phyloP scores from a whole-genome alignment of 768 basidiomycete genomes.

The Mycena belliarum region DNA sequence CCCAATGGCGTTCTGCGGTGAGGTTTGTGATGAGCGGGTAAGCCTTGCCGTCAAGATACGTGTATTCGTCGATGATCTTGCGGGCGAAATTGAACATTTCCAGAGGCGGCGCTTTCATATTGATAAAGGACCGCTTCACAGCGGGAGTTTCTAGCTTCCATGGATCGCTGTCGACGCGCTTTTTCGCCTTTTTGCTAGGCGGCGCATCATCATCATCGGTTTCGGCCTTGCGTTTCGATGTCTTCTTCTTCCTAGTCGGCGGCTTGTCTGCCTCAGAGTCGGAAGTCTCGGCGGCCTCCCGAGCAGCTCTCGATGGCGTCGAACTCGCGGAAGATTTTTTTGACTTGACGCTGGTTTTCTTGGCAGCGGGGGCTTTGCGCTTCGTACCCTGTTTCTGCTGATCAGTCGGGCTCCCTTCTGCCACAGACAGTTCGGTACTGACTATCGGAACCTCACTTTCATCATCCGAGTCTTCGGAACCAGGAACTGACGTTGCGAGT shows the following conservation, averaged over 20 bases:
- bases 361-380: conserved; percentile 20
- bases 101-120: conserved; percentile 81
- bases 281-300: conserved; percentile 10
- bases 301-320: conserved; percentile 11
- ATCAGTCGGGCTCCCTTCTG: conserved; percentile 20
- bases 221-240: conserved; percentile 38
- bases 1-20: conserved; percentile 83
- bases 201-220: conserved; percentile 38
- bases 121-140: conserved; percentile 73
- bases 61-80: conserved; percentile 92
- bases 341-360: conserved; percentile 17
- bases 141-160: conserved; percentile 69
- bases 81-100: conserved; percentile 93
- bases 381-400: conserved; percentile 16
- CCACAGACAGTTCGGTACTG: conserved; percentile 16
- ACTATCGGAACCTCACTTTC: conserved; percentile 32
- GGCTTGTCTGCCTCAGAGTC: conserved; percentile 22
- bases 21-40: conserved; percentile 78
- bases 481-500: conserved; percentile 21
- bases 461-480: conserved; percentile 41
- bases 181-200: conserved; percentile 54
- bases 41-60: conserved; percentile 81
- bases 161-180: conserved; percentile 67
- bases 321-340: conserved; percentile 19
- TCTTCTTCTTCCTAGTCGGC: conserved; percentile 36